Evolutionary conservation across 2,329 filamentous ascomycete genomes (phyloP).

Genomic region (Colletotrichum trifolii): DNA sequence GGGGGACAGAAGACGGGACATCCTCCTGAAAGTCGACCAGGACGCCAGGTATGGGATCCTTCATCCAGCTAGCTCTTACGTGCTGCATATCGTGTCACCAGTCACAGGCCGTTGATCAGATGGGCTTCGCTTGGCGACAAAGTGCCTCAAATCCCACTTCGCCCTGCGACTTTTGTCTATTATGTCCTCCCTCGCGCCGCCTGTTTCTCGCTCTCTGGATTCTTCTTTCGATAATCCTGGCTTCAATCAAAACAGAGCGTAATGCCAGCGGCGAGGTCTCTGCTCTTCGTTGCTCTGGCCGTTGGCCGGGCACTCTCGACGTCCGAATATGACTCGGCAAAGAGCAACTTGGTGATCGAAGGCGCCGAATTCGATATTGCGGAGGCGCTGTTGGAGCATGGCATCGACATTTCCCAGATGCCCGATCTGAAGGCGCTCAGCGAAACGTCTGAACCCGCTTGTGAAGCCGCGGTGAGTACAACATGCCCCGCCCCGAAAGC

Average conservation of each 20-base stretch:
- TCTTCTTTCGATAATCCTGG: no score
- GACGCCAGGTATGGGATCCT: no score
- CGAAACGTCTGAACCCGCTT: constrained; percentile 4
- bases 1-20: no score
- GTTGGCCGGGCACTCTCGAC: not conserved
- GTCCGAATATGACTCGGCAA: constrained; percentile 5
- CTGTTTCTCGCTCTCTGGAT: not conserved
- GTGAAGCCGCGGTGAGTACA: constrained; percentile 20
- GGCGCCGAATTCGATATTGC: constrained; percentile 34
- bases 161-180: no score
- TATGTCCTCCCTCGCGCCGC: not conserved
- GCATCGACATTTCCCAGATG: constrained; percentile 33
- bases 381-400: constrained; percentile 32
- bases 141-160: no score
- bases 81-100: no score
- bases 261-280: not conserved
- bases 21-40: no score
- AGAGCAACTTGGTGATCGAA: constrained; percentile 17
- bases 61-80: no score
- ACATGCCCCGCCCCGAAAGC: not conserved
- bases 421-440: constrained; percentile 18
- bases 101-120: no score
- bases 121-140: no score
- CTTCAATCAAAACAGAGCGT: not conserved
- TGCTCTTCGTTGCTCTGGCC: constrained; percentile 6